Evolutionary conservation across 371 early-diverging fungal genomes (phyloP).

Genomic region (Rhizomucor miehei): DNA sequence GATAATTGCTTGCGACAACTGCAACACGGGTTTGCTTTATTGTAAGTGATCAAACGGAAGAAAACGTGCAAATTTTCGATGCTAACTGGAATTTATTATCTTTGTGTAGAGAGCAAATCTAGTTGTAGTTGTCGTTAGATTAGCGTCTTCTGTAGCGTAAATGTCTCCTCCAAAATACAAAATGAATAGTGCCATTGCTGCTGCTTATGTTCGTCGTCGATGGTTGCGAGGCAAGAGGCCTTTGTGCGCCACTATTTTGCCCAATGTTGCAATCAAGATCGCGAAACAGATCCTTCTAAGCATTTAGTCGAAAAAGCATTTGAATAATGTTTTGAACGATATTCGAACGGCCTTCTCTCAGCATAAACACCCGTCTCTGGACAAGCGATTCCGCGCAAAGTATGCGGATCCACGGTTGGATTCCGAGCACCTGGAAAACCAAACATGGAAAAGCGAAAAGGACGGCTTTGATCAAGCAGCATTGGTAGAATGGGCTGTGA

Average conservation of each 20-base stretch:
- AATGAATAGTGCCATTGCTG: neutral
- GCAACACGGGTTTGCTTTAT: no score
- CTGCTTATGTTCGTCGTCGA: no score
- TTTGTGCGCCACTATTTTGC: slow-evolving; percentile 2
- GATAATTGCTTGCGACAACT: no score
- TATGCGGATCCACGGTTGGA: slow-evolving; percentile 22
- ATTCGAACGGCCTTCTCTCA: slow-evolving; percentile 5
- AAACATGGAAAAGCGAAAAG: slow-evolving; percentile 23
- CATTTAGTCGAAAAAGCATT: slow-evolving; percentile 1
- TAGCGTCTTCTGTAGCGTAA: no score
- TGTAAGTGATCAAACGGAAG: no score
- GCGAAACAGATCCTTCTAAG: neutral
- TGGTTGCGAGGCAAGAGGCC: neutral
- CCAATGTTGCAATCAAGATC: neutral
- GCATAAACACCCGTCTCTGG: slow-evolving; percentile 9
- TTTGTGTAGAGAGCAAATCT: no score
- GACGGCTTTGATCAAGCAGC: slow-evolving; percentile 17
- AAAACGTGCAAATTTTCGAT: no score
- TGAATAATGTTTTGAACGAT: neutral
- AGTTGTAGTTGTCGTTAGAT: no score
- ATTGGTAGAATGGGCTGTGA: slow-evolving; percentile 21
- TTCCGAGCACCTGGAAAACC: slow-evolving; percentile 20
- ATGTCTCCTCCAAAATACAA: no score
- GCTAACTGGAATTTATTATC: no score
- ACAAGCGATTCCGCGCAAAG: neutral